Percentiles rank a stretch among this genome's conserved stretches.
Conservation (phyloP, 352 stramenopile species). For the Phytophthora brassicae region DNA sequence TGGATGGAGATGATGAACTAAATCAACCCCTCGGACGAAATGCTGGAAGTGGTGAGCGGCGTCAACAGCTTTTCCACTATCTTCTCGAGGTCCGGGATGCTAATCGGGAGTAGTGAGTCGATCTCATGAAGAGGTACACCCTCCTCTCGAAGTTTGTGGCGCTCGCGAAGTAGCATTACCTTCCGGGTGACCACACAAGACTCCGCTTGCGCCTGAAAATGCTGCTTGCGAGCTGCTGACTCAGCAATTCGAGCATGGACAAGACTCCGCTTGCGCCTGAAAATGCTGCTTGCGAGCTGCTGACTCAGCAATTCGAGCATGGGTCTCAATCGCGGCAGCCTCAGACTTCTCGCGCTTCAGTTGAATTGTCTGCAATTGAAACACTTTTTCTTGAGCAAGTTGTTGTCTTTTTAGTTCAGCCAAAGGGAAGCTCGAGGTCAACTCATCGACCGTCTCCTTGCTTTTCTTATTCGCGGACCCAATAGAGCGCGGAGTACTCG, state of each 20-base stretch:
- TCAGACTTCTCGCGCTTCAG: neutral
- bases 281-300: neutral
- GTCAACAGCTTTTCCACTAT: conserved; percentile 17
- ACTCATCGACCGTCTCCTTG: neutral
- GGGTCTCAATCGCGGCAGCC: neutral
- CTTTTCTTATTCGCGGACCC: neutral
- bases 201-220: neutral
- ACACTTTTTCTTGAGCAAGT: conserved; percentile 5
- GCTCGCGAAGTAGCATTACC: conserved; percentile 2
- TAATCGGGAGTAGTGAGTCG: neutral
- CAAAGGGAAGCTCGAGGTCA: neutral
- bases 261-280: neutral
- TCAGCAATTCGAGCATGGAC: neutral
- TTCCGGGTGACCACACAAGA: conserved; percentile 1
- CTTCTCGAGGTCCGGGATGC: conserved; percentile 6
- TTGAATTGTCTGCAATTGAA: conserved; percentile 3
- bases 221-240: neutral
- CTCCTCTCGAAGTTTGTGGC: conserved; percentile 11
- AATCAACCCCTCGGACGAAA: neutral
- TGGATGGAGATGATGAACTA: conserved; percentile 12
- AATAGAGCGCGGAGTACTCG: conserved; percentile 1
- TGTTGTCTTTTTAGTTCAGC: conserved; percentile 1
- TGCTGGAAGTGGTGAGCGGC: neutral
- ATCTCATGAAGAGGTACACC: conserved; percentile 1
- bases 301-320: neutral